Conservation (phyloP, 371 early-diverging fungal species). For the Mortierella sp. region DNA sequence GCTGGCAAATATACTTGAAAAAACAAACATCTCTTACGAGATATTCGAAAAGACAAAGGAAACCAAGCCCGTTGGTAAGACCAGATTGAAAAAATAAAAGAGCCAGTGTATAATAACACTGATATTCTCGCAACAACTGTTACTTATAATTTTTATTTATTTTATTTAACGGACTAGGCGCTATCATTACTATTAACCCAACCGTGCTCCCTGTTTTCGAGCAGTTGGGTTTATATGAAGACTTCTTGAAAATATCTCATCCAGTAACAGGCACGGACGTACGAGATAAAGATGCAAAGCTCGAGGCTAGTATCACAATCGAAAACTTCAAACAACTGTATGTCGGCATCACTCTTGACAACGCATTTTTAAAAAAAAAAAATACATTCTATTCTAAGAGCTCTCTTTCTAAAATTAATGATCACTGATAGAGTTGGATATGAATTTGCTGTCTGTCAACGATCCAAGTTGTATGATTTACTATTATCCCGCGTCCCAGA, state of each 20-base stretch:
- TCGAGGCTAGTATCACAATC: not conserved
- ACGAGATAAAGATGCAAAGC: not conserved
- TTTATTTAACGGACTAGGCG: not conserved
- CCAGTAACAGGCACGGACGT: not conserved
- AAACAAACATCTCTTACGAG: no score
- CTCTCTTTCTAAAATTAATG: no score
- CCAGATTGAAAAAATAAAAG: no score
- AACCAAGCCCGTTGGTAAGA: no score
- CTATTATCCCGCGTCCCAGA: not conserved
- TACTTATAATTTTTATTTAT: no score
- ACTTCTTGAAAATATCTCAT: constrained; percentile 7
- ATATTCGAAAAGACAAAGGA: no score
- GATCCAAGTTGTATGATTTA: constrained; percentile 7
- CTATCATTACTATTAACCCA: constrained; percentile 10
- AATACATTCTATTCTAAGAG: no score
- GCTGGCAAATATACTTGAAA: no score
- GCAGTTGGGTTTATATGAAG: constrained; percentile 14
- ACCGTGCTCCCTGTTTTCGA: constrained; percentile 14
- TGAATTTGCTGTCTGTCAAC: not conserved
- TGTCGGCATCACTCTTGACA: not conserved
- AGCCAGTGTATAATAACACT: no score
- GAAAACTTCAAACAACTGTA: not conserved
- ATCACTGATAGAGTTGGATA: constrained; percentile 9
- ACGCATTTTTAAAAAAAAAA: no score
- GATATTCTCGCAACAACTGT: no score